A percentile compares a stretch with the other conserved stretches of the same genome.
These are phyloP conservation scores for Cladosporium austrohemisphaericum DNA, from an alignment of 2,329 filamentous ascomycete genomes.

Conservation along the genomic window DNA sequence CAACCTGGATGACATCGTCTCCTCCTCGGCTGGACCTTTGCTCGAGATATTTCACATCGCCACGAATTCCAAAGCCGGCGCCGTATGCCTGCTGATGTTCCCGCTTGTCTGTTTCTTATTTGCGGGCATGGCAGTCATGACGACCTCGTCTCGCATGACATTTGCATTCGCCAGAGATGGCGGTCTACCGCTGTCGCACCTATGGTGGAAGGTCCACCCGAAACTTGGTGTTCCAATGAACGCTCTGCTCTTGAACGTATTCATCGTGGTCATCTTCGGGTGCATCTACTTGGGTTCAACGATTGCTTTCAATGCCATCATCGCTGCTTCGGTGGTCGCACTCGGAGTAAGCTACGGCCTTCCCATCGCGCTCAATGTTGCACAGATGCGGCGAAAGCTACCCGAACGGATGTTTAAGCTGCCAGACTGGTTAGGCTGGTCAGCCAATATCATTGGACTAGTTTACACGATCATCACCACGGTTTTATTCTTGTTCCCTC, in stretches of 20 bases:
- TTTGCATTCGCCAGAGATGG: slow-evolving; percentile 64
- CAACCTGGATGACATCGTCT: slow-evolving; percentile 56
- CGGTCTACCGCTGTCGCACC: slow-evolving; percentile 58
- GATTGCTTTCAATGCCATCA: slow-evolving; percentile 68
- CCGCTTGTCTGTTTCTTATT: slow-evolving; percentile 62
- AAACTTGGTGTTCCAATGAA: slow-evolving; percentile 63
- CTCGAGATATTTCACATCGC: slow-evolving; percentile 62
- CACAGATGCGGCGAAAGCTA: slow-evolving; percentile 60
- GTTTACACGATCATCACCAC: slow-evolving; percentile 62
- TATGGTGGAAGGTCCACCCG: slow-evolving; percentile 61
- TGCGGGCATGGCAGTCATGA: slow-evolving; percentile 61
- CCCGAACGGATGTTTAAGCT: slow-evolving; percentile 57
- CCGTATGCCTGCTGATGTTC: slow-evolving; percentile 64
- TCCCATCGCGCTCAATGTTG: slow-evolving; percentile 62
- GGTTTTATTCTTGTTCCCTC: slow-evolving; percentile 68
- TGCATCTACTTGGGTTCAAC: slow-evolving; percentile 65
- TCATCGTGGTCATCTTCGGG: slow-evolving; percentile 64
- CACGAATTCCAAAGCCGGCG: slow-evolving; percentile 58
- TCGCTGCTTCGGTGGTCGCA: slow-evolving; percentile 65
- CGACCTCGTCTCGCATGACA: slow-evolving; percentile 62
- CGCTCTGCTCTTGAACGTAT: slow-evolving; percentile 57
- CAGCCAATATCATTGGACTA: slow-evolving; percentile 54
- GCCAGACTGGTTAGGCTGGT: slow-evolving; percentile 53
- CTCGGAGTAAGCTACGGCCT: slow-evolving; percentile 68
- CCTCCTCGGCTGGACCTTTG: slow-evolving; percentile 54